phyloP scores from a whole-genome alignment of 1,284 basidiomycete species.

The Clitocybe nebularis region DNA sequence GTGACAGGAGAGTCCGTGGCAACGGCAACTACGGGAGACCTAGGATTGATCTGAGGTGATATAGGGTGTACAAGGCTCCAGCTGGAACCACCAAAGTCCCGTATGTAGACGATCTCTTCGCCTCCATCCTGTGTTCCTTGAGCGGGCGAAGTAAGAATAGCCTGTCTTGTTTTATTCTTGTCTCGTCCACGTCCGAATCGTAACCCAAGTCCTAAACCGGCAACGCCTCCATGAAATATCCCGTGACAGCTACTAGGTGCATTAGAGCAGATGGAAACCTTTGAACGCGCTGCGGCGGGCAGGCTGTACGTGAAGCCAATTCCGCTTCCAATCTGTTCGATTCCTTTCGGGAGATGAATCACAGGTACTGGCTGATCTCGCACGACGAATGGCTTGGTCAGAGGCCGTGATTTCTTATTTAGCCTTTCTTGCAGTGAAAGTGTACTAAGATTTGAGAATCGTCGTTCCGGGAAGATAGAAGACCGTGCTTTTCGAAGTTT shows the following conservation, averaged over 20 bases:
- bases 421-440: slow-evolving; percentile 36
- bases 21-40: background rate
- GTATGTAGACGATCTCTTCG: slow-evolving; percentile 4
- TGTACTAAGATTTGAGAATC: slow-evolving; percentile 29
- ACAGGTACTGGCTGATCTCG: slow-evolving; percentile 9
- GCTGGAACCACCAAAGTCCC: slow-evolving; percentile 13
- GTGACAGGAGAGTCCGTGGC: slow-evolving; percentile 8
- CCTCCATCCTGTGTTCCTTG: background rate
- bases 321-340: slow-evolving; percentile 50
- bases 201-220: slow-evolving; percentile 21
- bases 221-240: slow-evolving; percentile 24
- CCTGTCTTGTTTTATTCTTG: slow-evolving; percentile 10
- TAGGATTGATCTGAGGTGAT: background rate
- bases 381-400: slow-evolving; percentile 2
- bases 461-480: slow-evolving; percentile 24
- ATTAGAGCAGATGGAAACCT: slow-evolving; percentile 29
- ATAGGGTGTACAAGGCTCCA: slow-evolving; percentile 13
- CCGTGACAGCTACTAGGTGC: slow-evolving; percentile 26
- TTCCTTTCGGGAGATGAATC: slow-evolving; percentile 37
- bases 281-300: slow-evolving; percentile 29
- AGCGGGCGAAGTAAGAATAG: slow-evolving; percentile 7
- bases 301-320: slow-evolving; percentile 48
- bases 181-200: slow-evolving; percentile 12
- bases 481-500: slow-evolving; percentile 29
- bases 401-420: slow-evolving; percentile 22